A percentile compares a stretch with the other conserved stretches of the same genome.
phyloP scores from a whole-genome alignment of 306 rosid species.

The Quercus berberidifolia region DNA sequence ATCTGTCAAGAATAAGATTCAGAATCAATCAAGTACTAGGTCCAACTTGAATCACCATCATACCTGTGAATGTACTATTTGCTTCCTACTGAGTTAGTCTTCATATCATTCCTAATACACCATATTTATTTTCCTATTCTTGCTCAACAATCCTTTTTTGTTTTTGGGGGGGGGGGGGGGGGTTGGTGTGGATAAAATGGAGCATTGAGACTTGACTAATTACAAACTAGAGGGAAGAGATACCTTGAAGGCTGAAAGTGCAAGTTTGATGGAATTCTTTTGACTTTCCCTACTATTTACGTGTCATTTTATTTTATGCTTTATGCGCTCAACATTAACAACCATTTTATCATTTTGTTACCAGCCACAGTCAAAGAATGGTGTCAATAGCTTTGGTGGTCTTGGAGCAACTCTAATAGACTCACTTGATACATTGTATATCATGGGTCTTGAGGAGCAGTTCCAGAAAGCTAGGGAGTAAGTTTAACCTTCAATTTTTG shows the following conservation, averaged over 20 bases:
- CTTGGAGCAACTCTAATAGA: slow-evolving; percentile 98
- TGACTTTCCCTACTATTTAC: background rate
- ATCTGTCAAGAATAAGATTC: background rate
- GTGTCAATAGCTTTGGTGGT: slow-evolving; percentile 97
- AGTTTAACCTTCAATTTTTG: slow-evolving; percentile 38
- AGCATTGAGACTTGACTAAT: background rate
- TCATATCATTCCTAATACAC: background rate
- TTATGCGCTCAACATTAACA: background rate
- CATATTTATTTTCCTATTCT: background rate
- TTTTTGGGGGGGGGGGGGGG: background rate
- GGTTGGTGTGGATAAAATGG: background rate
- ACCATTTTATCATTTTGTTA: slow-evolving; percentile 28
- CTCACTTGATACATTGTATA: slow-evolving; percentile 88
- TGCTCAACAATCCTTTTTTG: background rate
- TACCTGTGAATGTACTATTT: background rate
- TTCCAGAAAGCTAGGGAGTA: slow-evolving; percentile 90
- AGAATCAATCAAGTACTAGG: background rate
- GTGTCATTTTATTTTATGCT: background rate
- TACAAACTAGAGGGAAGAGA: background rate
- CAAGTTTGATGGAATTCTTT: background rate
- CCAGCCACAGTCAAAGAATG: slow-evolving; percentile 93
- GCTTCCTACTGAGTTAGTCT: background rate
- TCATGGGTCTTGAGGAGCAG: slow-evolving; percentile 92
- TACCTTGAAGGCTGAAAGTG: background rate
- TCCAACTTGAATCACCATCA: background rate